A percentile compares a stretch with the other conserved stretches of the same genome.
Conservation (phyloP, 176 grass and related monocot species). For the sorghum (Sorghum bicolor) region DNA sequence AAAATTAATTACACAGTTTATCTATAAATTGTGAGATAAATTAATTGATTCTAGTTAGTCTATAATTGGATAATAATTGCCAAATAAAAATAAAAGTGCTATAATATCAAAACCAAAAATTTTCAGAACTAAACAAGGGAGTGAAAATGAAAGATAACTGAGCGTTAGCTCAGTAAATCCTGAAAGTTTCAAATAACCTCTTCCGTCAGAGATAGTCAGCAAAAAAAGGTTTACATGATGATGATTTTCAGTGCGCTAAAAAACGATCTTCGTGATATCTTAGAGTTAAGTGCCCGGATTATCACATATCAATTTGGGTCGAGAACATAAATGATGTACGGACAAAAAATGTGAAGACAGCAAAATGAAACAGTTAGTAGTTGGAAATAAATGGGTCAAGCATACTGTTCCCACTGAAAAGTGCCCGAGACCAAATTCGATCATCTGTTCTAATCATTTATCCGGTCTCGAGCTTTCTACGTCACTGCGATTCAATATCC, state of each 20-base stretch:
- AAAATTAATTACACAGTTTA: no score
- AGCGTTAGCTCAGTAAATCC: not conserved
- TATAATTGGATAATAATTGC: no score
- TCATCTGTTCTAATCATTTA: no score
- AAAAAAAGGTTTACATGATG: not conserved
- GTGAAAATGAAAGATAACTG: not conserved
- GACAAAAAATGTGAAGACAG: not conserved
- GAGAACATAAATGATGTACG: not conserved
- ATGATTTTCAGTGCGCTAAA: not conserved
- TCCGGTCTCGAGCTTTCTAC: no score
- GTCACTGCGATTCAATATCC: no score
- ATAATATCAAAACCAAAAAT: no score
- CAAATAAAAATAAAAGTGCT: no score
- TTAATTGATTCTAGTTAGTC: no score
- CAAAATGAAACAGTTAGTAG: not conserved
- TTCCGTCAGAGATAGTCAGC: not conserved
- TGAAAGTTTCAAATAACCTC: not conserved
- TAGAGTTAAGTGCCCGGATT: not conserved
- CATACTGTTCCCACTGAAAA: no score
- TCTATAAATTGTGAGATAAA: no score
- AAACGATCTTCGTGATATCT: not conserved
- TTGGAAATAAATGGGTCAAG: slow-evolving; percentile 6
- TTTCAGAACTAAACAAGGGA: no score
- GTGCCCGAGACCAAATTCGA: no score
- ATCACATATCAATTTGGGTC: not conserved